Conservation (phyloP, 2,329 filamentous ascomycete genomes). For the Fusarium heterosporum region DNA sequence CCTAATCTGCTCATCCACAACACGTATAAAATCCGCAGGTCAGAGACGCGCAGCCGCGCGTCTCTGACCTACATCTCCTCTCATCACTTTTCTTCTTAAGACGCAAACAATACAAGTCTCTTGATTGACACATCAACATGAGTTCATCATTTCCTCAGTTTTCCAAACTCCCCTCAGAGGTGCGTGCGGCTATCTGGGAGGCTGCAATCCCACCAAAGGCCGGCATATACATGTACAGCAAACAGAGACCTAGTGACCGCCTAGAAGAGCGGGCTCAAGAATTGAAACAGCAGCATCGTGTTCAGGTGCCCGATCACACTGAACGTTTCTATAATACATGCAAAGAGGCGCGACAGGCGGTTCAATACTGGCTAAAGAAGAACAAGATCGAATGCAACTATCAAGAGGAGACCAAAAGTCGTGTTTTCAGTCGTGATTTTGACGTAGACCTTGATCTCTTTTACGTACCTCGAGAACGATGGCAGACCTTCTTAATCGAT, state of each 20-base stretch:
- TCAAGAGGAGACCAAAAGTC: slow-evolving; percentile 18
- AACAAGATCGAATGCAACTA: slow-evolving; percentile 7
- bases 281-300: background rate
- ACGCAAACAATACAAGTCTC: background rate
- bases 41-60: background rate
- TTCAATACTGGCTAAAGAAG: slow-evolving; percentile 30
- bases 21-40: slow-evolving; percentile 1
- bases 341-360: slow-evolving; percentile 40
- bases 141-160: slow-evolving; percentile 38
- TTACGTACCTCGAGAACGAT: slow-evolving; percentile 34
- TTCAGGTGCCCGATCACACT: slow-evolving; percentile 35
- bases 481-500: slow-evolving; percentile 33
- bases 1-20: background rate
- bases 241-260: background rate
- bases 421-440: slow-evolving; percentile 31
- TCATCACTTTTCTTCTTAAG: background rate
- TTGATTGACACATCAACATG: background rate
- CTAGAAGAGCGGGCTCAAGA: slow-evolving; percentile 3
- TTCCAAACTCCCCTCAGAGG: slow-evolving; percentile 39
- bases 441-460: slow-evolving; percentile 30
- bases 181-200: slow-evolving; percentile 45
- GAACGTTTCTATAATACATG: slow-evolving; percentile 26
- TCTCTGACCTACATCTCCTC: slow-evolving; percentile 2
- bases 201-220: slow-evolving; percentile 11
- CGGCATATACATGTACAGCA: slow-evolving; percentile 34